Evolutionary conservation across 2,329 filamentous ascomycete species (phyloP).

Genomic region (Colletotrichum sp.): DNA sequence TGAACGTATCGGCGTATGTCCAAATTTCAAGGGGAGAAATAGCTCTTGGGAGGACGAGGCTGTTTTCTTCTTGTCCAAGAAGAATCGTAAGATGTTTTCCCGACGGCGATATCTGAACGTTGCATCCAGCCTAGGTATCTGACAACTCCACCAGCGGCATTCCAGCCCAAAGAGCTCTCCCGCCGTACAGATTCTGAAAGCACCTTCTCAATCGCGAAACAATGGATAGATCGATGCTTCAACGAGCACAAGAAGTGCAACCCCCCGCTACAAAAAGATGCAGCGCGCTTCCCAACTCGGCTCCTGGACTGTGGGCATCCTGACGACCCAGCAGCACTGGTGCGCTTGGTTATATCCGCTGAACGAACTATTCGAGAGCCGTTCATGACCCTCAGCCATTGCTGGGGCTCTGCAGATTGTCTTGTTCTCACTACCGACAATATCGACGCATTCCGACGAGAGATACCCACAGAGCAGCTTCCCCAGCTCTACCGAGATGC

Average conservation of each 20-base stretch:
- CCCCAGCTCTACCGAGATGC: neutral
- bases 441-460: too few relatives aligned
- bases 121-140: neutral
- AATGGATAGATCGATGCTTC: neutral
- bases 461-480: neutral
- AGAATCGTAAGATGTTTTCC: neutral
- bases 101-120: accelerated
- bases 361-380: neutral
- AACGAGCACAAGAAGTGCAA: neutral
- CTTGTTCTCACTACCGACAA: neutral
- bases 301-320: neutral
- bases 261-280: accelerated
- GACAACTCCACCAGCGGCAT: neutral
- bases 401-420: neutral
- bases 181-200: neutral
- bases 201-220: neutral
- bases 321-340: accelerated
- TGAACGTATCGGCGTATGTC: neutral
- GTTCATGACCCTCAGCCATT: neutral
- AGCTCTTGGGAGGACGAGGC: neutral
- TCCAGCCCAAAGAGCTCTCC: neutral
- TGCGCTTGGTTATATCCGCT: neutral
- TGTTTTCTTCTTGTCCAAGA: neutral
- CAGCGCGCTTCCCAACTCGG: neutral
- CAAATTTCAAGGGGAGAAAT: neutral